These are phyloP conservation scores for Mortierella antarctica DNA, from an alignment of 192 early-diverging fungal genomes.

Conservation along the genomic window DNA sequence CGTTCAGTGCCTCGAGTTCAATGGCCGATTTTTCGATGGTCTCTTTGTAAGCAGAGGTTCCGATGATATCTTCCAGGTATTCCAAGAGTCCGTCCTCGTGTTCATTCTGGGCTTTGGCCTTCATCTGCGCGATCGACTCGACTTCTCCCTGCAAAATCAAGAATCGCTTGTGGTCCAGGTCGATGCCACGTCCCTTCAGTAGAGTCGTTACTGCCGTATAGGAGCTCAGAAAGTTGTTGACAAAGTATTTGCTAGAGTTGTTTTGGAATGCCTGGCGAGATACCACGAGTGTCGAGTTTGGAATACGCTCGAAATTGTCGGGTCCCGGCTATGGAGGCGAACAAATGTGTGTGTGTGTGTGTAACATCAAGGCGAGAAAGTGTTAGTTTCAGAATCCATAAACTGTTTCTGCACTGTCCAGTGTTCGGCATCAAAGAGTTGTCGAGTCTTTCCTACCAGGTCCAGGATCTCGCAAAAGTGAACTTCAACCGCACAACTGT, in stretches of 20 bases:
- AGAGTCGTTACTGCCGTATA: constrained; percentile 88
- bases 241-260: constrained; percentile 81
- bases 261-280: constrained; percentile 76
- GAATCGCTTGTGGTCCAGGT: constrained; percentile 98
- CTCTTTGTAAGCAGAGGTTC: constrained; percentile 88
- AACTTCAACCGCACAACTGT: constrained; percentile 88
- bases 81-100: constrained; percentile 96
- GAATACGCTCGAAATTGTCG: constrained; percentile 68
- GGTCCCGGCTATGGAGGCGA: constrained; percentile 63
- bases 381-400: neutral
- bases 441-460: constrained; percentile 52
- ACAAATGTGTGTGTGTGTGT: neutral
- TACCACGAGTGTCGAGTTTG: constrained; percentile 79
- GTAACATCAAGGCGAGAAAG: neutral
- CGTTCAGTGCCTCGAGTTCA: constrained; percentile 81
- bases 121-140: constrained; percentile 99
- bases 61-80: constrained; percentile 99
- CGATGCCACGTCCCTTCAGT: constrained; percentile 87
- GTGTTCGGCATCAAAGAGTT: neutral
- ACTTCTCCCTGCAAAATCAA: constrained; percentile 98
- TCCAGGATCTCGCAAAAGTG: constrained; percentile 95
- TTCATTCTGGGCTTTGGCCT: constrained; percentile 91
- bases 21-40: constrained; percentile 79
- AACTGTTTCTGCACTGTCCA: neutral
- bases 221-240: constrained; percentile 73